Conservation (phyloP, 192 early-diverging fungal species). For the Podila verticillata region DNA sequence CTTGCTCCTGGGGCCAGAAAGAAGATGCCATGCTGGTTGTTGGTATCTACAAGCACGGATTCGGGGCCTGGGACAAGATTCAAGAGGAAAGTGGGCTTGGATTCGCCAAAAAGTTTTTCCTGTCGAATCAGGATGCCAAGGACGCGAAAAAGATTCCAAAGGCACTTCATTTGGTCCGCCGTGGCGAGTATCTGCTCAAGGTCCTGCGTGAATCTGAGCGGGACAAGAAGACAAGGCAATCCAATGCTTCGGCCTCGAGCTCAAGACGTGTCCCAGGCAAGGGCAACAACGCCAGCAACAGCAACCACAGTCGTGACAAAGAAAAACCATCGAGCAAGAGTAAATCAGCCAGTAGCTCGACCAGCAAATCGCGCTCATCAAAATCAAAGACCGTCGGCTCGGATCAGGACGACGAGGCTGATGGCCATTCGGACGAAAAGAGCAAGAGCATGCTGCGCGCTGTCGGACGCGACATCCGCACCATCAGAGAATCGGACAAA, state of each 20-base stretch:
- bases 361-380: constrained; percentile 27
- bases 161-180: constrained; percentile 83
- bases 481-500: constrained; percentile 45
- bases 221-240: constrained; percentile 45
- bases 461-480: constrained; percentile 37
- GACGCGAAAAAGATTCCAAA: constrained; percentile 77
- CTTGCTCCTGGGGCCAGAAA: constrained; percentile 83
- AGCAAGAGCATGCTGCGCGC: constrained; percentile 35
- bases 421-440: constrained; percentile 20
- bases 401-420: constrained; percentile 12
- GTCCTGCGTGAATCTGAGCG: constrained; percentile 75
- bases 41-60: constrained; percentile 94
- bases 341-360: neutral
- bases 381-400: constrained; percentile 17
- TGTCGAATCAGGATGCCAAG: constrained; percentile 59
- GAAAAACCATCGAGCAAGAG: neutral
- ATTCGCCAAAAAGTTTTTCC: constrained; percentile 87
- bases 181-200: constrained; percentile 93
- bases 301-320: neutral
- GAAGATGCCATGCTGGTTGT: constrained; percentile 98
- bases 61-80: constrained; percentile 90
- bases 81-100: constrained; percentile 83
- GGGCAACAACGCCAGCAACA: constrained; percentile 2
- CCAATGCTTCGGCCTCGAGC: constrained; percentile 16
- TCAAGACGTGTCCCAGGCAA: constrained; percentile 46